Evolutionary conservation across 1,139 yeast species (phyloP).

Genomic region (Hemisphaericaspora lyxosophila): DNA sequence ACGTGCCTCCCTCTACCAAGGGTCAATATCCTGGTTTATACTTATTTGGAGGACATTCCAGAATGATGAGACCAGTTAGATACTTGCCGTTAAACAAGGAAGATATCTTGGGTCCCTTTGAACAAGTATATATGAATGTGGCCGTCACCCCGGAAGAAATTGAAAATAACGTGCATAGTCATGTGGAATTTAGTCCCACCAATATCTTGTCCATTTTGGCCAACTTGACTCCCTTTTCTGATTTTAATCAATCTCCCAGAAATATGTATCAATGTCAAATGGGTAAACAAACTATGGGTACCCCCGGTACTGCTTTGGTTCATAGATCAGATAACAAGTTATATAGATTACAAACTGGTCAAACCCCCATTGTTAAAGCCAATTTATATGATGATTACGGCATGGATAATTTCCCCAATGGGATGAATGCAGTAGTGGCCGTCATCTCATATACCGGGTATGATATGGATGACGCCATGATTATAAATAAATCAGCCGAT

Average conservation of each 20-base stretch:
- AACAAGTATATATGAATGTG: slow-evolving; percentile 93
- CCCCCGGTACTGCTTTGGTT: slow-evolving; percentile 92
- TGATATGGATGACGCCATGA: slow-evolving; percentile 99
- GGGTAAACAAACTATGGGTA: slow-evolving; percentile 99
- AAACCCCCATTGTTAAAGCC: slow-evolving; percentile 96
- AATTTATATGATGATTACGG: slow-evolving; percentile 93
- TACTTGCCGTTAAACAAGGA: slow-evolving; percentile 80
- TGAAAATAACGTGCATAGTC: slow-evolving; percentile 76
- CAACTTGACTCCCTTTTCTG: slow-evolving; percentile 95
- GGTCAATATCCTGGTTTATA: slow-evolving; percentile 98
- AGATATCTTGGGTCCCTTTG: slow-evolving; percentile 95
- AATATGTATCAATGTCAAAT: slow-evolving; percentile 99
- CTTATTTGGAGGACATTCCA: slow-evolving; percentile 84
- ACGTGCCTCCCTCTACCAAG: slow-evolving; percentile 88
- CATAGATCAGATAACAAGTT: slow-evolving; percentile 95
- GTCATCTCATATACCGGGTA: slow-evolving; percentile 98
- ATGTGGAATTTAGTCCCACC: slow-evolving; percentile 94
- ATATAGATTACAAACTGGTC: slow-evolving; percentile 91
- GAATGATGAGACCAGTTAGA: slow-evolving; percentile 96
- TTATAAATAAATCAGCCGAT: slow-evolving; percentile 92
- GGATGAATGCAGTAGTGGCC: slow-evolving; percentile 97
- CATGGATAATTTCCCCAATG: slow-evolving; percentile 98
- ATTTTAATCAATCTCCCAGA: slow-evolving; percentile 98
- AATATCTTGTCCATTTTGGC: slow-evolving; percentile 92
- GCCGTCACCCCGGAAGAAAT: slow-evolving; percentile 96